These are phyloP conservation scores for Maudiozyma serrabonitensis DNA, from an alignment of 805 yeast species.

Conservation along the genomic window DNA sequence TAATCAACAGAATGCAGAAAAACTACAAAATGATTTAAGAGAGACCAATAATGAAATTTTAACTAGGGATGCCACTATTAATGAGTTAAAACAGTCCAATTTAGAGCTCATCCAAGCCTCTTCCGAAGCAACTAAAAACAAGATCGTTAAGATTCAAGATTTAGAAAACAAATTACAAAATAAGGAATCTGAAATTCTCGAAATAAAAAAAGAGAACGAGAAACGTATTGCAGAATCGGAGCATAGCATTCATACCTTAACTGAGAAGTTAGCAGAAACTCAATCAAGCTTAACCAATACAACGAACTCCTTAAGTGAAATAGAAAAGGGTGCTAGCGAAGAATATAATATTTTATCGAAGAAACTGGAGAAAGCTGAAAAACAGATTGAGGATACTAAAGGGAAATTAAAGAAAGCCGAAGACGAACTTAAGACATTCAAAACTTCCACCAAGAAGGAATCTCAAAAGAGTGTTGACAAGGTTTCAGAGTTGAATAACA, in stretches of 20 bases:
- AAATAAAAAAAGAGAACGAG: background rate
- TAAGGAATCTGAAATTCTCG: background rate
- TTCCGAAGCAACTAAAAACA: no score
- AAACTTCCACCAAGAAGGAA: background rate
- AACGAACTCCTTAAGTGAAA: background rate
- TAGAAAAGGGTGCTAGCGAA: background rate
- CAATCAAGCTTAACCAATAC: background rate
- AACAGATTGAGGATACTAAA: background rate
- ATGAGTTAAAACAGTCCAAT: no score
- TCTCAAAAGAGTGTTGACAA: background rate
- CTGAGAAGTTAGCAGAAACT: background rate
- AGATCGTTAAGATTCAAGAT: background rate
- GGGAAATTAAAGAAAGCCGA: constrained; percentile 1
- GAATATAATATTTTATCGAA: background rate
- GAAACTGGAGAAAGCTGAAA: background rate
- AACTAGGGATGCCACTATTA: no score
- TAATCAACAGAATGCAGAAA: no score
- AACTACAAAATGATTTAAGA: no score
- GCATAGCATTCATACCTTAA: background rate
- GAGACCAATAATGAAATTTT: no score
- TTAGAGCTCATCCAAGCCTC: no score
- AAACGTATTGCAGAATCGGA: background rate
- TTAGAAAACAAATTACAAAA: background rate
- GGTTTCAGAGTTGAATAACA: background rate
- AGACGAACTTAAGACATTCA: background rate